Base-by-base conservation (phyloP, 2,329 filamentous ascomycete species). In the Lasiodiplodia hormozganensis region DNA sequence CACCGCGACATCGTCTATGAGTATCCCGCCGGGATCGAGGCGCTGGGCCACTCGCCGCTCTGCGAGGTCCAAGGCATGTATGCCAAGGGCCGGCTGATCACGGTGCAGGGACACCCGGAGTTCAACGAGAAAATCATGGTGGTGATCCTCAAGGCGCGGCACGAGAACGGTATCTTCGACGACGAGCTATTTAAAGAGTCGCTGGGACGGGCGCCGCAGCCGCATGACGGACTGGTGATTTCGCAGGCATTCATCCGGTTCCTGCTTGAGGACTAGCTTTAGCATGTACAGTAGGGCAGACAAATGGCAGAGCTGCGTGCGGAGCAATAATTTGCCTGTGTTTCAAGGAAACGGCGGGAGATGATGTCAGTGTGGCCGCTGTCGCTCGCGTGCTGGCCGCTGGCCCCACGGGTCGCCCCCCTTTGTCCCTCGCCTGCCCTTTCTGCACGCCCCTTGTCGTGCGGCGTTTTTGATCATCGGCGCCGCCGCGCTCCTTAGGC, bases 31-130 rank as follows among this genome's bases (percentile, higher is more conserved):
- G 87, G 85, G 66, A 86, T 90, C 2, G 84, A 90, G 68, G 79
- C 83, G 2, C 84, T 96, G 2, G 93, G 88, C 2, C 85, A 84
- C 51, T 91, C 91, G 2, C 84, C 85, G 3, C 80, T 84, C 56
- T 96, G 93, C 81, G 81, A 85, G 11, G 89, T 93, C n/a, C 93
- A 97, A 78, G 91, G 89, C 70, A 93, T 96, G 87, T 92, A 96
- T 76, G 79, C 85, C 23, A 87, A 89, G 10, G 83, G 85, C 52
- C 85, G 85, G 43, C 83, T 92, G 70, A 89, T 96, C 70, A 90
- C 92, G 0, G 87, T 97, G 1, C 93, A 97, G 82, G 93, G 93
- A 6, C 93, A 97, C 78, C 94, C 93, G 0, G 94, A 97, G 78
- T 96, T 95, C 77, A 91, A 85, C 4, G 84, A 85, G 69, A 85